These are phyloP conservation scores for Tulasnella sp. DNA, from an alignment of 768 basidiomycete species.

Conservation along the genomic window DNA sequence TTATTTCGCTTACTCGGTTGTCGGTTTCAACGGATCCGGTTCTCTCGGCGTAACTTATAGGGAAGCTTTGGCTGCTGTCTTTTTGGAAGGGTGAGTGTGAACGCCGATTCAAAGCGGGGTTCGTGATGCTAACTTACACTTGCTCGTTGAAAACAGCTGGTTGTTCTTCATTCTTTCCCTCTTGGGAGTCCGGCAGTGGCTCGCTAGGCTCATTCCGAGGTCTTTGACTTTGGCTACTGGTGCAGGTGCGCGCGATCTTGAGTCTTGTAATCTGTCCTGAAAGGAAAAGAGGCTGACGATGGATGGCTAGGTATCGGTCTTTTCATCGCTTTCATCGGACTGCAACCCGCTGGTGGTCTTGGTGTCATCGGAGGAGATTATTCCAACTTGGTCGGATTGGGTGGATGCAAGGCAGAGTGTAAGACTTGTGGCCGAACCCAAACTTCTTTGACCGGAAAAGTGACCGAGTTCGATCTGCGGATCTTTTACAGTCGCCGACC, in stretches of 20 bases:
- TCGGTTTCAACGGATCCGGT: conserved; percentile 62
- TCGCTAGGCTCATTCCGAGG: conserved; percentile 80
- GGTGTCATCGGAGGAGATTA: conserved; percentile 68
- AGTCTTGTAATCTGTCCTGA: too few species aligned
- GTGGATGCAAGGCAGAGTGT: conserved; percentile 58
- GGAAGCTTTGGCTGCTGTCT: conserved; percentile 78
- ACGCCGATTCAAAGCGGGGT: not conserved
- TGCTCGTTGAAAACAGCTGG: conserved; percentile 43
- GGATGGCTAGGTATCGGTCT: conserved; percentile 55
- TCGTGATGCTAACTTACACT: not conserved
- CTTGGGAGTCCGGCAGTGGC: conserved; percentile 81
- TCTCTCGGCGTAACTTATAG: conserved; percentile 58
- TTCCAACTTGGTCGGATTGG: conserved; percentile 62
- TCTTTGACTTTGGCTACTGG: conserved; percentile 79
- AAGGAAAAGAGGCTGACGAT: not conserved
- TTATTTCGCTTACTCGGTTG: conserved; percentile 84
- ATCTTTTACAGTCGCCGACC: conserved; percentile 37
- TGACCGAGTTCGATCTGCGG: not conserved
- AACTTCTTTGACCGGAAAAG: not conserved
- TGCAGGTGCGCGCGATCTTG: conserved; percentile 35
- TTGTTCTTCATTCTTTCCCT: conserved; percentile 73
- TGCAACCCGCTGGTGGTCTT: conserved; percentile 58
- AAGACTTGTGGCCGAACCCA: not conserved
- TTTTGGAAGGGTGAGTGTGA: conserved; percentile 66
- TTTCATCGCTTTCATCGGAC: conserved; percentile 69